phyloP scores from a whole-genome alignment of 768 basidiomycete genomes.

The Amanita exitialis region DNA sequence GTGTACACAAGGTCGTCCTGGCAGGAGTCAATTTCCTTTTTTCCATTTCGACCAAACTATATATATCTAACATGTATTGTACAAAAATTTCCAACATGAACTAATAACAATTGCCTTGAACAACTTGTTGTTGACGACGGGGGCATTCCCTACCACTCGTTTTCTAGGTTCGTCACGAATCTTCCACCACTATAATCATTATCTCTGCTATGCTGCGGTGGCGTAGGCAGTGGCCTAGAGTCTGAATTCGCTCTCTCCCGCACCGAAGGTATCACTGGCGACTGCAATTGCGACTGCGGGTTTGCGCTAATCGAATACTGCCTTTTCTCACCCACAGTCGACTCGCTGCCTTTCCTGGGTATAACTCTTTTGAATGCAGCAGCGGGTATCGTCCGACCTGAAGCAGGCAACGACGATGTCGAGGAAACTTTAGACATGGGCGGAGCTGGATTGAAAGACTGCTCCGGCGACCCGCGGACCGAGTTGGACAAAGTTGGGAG shows the following conservation, averaged over 20 bases:
- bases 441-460: conserved; percentile 11
- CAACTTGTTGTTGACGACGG: too few species aligned
- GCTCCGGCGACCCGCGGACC: neutral
- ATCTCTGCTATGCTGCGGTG: neutral
- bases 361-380: conserved; percentile 61
- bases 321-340: neutral
- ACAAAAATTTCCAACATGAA: neutral
- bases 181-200: conserved; percentile 8
- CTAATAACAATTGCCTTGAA: too few species aligned
- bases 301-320: neutral
- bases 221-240: conserved; percentile 2
- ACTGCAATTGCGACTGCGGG: neutral
- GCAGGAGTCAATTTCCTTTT: conserved; percentile 18
- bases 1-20: conserved; percentile 31
- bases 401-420: conserved; percentile 17
- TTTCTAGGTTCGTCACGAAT: conserved; percentile 38
- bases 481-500: conserved; percentile 33
- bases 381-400: conserved; percentile 58
- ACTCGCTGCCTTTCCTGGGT: conserved; percentile 6
- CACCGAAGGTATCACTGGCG: neutral
- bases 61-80: neutral
- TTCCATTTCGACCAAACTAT: neutral
- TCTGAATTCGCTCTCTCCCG: conserved; percentile 3
- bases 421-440: conserved; percentile 20
- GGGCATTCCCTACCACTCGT: neutral